These are phyloP conservation scores for Cephalotrichum gorgonifer DNA, from an alignment of 2,329 filamentous ascomycete species.

Conservation along the genomic window DNA sequence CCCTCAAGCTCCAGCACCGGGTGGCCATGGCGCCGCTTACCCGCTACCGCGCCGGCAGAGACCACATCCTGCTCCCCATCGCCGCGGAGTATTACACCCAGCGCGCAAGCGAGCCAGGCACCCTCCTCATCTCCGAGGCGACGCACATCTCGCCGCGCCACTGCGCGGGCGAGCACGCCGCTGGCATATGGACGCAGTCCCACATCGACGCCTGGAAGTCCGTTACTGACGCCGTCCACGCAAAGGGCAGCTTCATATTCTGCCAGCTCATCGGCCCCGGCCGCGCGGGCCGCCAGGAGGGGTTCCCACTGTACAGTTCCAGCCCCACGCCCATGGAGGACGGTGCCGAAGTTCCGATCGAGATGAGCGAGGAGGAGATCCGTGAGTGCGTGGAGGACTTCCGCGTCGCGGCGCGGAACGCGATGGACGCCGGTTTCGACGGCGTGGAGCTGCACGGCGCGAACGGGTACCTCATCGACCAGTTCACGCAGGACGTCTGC, in stretches of 20 bases:
- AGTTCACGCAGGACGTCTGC: constrained; percentile 44
- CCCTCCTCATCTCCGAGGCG: constrained; percentile 32
- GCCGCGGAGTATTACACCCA: constrained; percentile 32
- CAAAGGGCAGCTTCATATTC: constrained; percentile 50
- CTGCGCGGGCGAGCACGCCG: constrained; percentile 30
- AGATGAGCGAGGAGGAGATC: constrained; percentile 58
- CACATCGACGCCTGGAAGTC: constrained; percentile 51
- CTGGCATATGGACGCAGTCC: constrained; percentile 46
- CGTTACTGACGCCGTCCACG: constrained; percentile 52
- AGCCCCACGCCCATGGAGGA: constrained; percentile 32
- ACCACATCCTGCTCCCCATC: constrained; percentile 14
- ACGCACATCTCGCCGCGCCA: constrained; percentile 27
- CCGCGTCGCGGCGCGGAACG: constrained; percentile 41
- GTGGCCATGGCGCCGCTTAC: constrained; percentile 48
- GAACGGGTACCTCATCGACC: constrained; percentile 54
- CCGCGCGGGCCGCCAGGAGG: constrained; percentile 23
- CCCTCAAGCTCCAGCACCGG: constrained; percentile 26
- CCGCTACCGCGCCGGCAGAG: constrained; percentile 35
- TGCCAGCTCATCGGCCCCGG: constrained; percentile 57
- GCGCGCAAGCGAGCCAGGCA: constrained; percentile 28
- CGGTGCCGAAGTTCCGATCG: constrained; percentile 43
- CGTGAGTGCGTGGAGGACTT: constrained; percentile 51
- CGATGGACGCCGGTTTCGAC: constrained; percentile 57
- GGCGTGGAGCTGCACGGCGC: constrained; percentile 51
- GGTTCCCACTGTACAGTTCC: constrained; percentile 3